A percentile compares a stretch with the other conserved stretches of the same genome.
Evolutionary conservation across 352 stramenopile genomes (phyloP).

Genomic region (Salisapilia sapeloensis): DNA sequence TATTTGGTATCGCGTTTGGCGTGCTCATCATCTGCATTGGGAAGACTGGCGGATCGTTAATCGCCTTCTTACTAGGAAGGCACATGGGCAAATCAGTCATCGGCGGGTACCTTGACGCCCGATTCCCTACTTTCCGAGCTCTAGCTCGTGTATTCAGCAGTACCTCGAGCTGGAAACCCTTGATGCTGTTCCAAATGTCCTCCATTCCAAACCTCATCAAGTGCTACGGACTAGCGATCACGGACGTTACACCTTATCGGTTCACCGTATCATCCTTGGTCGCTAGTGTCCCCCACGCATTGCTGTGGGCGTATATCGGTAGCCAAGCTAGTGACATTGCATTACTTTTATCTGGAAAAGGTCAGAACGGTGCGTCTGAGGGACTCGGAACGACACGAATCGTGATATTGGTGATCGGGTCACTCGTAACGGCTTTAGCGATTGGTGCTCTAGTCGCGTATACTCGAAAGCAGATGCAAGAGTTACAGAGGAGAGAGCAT

Average conservation of each 20-base stretch:
- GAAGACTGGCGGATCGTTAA: conserved; percentile 46
- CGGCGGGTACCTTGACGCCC: conserved; percentile 32
- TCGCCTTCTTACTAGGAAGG: conserved; percentile 42
- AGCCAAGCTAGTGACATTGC: conserved; percentile 51
- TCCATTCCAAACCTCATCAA: conserved; percentile 70
- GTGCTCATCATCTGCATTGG: conserved; percentile 42
- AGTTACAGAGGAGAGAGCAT: conserved; percentile 41
- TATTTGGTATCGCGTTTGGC: conserved; percentile 36
- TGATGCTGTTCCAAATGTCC: conserved; percentile 61
- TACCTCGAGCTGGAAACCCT: conserved; percentile 44
- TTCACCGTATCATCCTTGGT: conserved; percentile 41
- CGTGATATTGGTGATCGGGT: conserved; percentile 18
- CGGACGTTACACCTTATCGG: conserved; percentile 25
- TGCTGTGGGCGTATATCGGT: conserved; percentile 59
- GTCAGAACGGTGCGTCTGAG: no score
- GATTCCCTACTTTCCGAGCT: conserved; percentile 53
- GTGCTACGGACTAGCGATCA: conserved; percentile 65
- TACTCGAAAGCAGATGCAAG: conserved; percentile 32
- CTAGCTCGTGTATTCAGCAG: conserved; percentile 45
- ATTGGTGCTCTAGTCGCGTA: conserved; percentile 48
- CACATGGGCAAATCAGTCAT: conserved; percentile 35
- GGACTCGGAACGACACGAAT: conserved; percentile 23
- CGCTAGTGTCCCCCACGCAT: conserved; percentile 30
- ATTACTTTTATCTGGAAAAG: conserved; percentile 26
- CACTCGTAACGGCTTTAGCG: conserved; percentile 22